These are phyloP conservation scores for Coemansia sp. DNA, from an alignment of 192 early-diverging fungal genomes.

Conservation along the genomic window DNA sequence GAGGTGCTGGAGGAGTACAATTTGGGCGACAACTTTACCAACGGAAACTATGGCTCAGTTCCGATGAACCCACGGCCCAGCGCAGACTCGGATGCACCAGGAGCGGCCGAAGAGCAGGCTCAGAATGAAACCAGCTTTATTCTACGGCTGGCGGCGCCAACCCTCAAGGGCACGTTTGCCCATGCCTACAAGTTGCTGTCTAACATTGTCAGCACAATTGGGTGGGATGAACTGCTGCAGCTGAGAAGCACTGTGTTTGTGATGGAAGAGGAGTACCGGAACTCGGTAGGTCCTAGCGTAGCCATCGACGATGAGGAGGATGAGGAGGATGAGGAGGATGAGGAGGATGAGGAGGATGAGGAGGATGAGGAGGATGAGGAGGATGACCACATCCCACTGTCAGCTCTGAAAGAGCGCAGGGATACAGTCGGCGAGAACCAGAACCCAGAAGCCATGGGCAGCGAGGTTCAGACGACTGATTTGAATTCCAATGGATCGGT, in stretches of 20 bases:
- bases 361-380: constrained; percentile 38
- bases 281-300: constrained; percentile 32
- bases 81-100: constrained; percentile 38
- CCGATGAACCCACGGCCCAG: constrained; percentile 29
- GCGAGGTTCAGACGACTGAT: constrained; percentile 4
- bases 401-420: constrained; percentile 26
- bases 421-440: background rate
- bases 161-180: constrained; percentile 90
- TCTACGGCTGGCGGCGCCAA: constrained; percentile 79
- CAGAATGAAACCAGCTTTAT: constrained; percentile 58
- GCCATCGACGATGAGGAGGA: constrained; percentile 43
- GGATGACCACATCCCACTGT: constrained; percentile 37
- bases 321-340: constrained; percentile 39
- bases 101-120: constrained; percentile 36
- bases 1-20: constrained; percentile 62
- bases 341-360: constrained; percentile 43
- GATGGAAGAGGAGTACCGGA: constrained; percentile 98
- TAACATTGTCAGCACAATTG: constrained; percentile 73
- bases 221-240: constrained; percentile 94
- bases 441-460: constrained; percentile 2
- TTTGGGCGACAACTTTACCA: constrained; percentile 34
- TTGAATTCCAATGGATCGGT: background rate
- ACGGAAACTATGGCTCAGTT: constrained; percentile 33
- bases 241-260: constrained; percentile 90
- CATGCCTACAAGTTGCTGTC: constrained; percentile 85